Conservation (phyloP, 169 alveolate genomes). For the Amoebophrya sp. region DNA sequence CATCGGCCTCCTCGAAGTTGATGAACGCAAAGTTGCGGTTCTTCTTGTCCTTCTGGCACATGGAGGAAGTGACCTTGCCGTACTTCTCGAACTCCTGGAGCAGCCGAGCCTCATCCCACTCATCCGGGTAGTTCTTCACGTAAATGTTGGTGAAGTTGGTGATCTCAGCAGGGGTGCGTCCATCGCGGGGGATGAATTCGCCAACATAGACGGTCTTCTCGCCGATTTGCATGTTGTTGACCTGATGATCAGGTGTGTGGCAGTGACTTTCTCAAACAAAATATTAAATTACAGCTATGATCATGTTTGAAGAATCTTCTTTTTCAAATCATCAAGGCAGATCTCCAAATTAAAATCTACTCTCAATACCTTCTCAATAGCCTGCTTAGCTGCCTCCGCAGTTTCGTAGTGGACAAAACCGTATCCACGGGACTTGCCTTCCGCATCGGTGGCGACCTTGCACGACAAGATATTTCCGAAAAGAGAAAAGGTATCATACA, state of each 20-base stretch:
- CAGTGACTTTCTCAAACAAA: too few species aligned
- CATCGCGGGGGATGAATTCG: conserved; percentile 71
- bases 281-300: too few species aligned
- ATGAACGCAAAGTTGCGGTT: conserved; percentile 76
- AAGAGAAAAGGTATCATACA: conserved; percentile 82
- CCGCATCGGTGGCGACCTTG: conserved; percentile 81
- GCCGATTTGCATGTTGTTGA: conserved; percentile 80
- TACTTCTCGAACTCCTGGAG: neutral
- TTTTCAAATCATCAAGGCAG: too few species aligned
- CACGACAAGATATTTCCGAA: conserved; percentile 88
- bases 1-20: conserved; percentile 82
- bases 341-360: too few species aligned
- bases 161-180: conserved; percentile 50
- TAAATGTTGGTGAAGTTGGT: conserved; percentile 71
- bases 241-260: too few species aligned
- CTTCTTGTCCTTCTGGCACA: conserved; percentile 59
- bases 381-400: conserved; percentile 84
- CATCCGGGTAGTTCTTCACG: conserved; percentile 81
- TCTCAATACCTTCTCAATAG: conserved; percentile 76
- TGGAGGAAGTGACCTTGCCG: conserved; percentile 75
- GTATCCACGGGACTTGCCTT: conserved; percentile 73
- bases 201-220: conserved; percentile 81
- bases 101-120: conserved; percentile 54
- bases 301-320: too few species aligned
- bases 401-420: conserved; percentile 92